Evolutionary conservation across 2,329 filamentous ascomycete species (phyloP).

Genomic region (Arthrobotrys entomopaga): DNA sequence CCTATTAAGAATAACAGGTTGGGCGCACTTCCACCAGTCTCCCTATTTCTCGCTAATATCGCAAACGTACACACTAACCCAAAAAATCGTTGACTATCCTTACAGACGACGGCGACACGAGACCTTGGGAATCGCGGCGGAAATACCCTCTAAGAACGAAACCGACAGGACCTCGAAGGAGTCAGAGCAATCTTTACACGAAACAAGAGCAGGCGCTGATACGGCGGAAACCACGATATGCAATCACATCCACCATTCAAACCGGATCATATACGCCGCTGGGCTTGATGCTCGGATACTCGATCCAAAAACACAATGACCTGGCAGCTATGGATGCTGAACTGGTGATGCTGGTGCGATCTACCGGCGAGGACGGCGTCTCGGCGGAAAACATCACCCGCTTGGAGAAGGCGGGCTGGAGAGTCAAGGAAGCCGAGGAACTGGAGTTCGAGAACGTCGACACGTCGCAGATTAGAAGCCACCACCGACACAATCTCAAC

Average conservation of each 20-base stretch:
- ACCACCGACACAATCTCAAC: conserved; percentile 60
- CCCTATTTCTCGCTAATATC: conserved; percentile 1
- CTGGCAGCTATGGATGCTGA: conserved; percentile 59
- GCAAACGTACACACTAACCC: conserved; percentile 15
- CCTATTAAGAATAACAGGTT: conserved; percentile 54
- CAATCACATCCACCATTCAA: conserved; percentile 58
- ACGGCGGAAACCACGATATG: conserved; percentile 57
- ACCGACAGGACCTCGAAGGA: conserved; percentile 26
- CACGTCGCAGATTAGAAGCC: conserved; percentile 57
- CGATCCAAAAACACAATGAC: conserved; percentile 60
- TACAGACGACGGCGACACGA: conserved; percentile 49
- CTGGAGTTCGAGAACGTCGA: conserved; percentile 59
- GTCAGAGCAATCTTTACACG: conserved; percentile 46
- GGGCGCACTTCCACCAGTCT: neutral
- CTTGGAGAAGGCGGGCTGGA: conserved; percentile 59
- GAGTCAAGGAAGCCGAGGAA: conserved; percentile 58
- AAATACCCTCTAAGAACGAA: conserved; percentile 49
- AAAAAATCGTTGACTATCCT: neutral
- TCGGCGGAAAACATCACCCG: conserved; percentile 58
- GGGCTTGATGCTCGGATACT: conserved; percentile 59
- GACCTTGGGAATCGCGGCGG: conserved; percentile 49
- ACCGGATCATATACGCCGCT: conserved; percentile 58
- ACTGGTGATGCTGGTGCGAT: conserved; percentile 58
- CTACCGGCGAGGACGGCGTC: conserved; percentile 56
- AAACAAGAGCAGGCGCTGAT: conserved; percentile 51